A percentile compares a stretch with the other conserved stretches of the same genome.
Evolutionary conservation across 805 yeast species (phyloP).

Genomic region (Candida pseudofarinosa): DNA sequence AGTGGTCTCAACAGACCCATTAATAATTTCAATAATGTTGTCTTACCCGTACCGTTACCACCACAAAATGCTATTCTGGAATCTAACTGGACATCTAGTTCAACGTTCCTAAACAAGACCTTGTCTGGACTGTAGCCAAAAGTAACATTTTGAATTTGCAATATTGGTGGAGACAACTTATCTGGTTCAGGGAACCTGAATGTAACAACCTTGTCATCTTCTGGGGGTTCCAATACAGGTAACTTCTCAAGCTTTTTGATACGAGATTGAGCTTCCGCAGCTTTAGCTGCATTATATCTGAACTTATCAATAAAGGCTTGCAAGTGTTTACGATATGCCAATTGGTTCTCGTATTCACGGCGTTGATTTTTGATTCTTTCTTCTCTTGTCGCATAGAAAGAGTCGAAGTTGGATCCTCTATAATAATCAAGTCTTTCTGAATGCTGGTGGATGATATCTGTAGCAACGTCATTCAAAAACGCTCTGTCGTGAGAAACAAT

Average conservation of each 20-base stretch:
- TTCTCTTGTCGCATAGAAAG: conserved; percentile 88
- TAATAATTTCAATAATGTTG: conserved; percentile 83
- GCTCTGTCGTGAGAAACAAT: conserved; percentile 98
- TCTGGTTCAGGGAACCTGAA: conserved; percentile 97
- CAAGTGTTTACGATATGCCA: conserved; percentile 91
- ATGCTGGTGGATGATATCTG: conserved; percentile 97
- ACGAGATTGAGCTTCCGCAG: conserved; percentile 96
- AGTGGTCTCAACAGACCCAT: conserved; percentile 75
- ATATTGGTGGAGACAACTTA: conserved; percentile 84
- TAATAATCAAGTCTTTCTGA: conserved; percentile 95
- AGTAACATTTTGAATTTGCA: conserved; percentile 80
- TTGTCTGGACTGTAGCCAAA: conserved; percentile 76
- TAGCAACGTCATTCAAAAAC: conserved; percentile 94
- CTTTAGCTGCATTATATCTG: conserved; percentile 96
- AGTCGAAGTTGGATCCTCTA: conserved; percentile 89
- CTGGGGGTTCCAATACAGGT: conserved; percentile 91
- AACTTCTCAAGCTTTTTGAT: conserved; percentile 93
- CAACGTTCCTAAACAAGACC: conserved; percentile 69
- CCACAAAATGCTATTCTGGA: conserved; percentile 96
- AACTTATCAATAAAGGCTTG: conserved; percentile 94
- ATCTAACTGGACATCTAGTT: conserved; percentile 86
- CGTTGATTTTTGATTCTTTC: conserved; percentile 91
- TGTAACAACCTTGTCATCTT: conserved; percentile 77
- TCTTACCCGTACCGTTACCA: conserved; percentile 99
- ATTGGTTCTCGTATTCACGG: conserved; percentile 95